Percentiles rank a stretch among this genome's conserved stretches.
These are phyloP conservation scores for Ophiocordyceps robertsii DNA, from an alignment of 2,329 filamentous ascomycete genomes.

Conservation along the genomic window DNA sequence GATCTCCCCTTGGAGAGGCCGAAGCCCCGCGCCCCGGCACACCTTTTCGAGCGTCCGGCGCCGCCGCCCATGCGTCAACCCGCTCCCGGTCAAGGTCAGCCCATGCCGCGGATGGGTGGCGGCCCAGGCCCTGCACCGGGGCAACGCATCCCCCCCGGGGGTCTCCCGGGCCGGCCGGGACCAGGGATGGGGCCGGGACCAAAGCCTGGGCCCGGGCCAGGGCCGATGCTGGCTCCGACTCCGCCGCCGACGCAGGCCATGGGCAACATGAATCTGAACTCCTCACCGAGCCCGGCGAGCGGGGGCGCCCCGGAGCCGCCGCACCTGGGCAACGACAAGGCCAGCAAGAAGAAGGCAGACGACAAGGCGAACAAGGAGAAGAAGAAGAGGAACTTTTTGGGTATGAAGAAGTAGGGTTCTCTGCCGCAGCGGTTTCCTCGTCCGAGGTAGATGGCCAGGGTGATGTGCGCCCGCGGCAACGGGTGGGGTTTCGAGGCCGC, in stretches of 20 bases:
- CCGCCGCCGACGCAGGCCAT: slow-evolving; percentile 43
- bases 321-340: slow-evolving; percentile 20
- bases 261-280: slow-evolving; percentile 37
- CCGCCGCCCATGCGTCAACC: slow-evolving; percentile 28
- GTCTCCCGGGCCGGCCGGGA: not conserved
- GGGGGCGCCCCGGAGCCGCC: slow-evolving; percentile 8
- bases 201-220: not conserved
- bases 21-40: slow-evolving; percentile 67
- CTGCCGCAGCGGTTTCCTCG: slow-evolving; percentile 7
- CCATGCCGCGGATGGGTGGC: not conserved
- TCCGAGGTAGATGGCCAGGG: not conserved
- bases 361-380: slow-evolving; percentile 42
- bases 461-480: too few relatives aligned
- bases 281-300: slow-evolving; percentile 8
- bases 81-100: not conserved
- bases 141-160: not conserved
- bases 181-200: not conserved
- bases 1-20: slow-evolving; percentile 73
- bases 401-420: slow-evolving; percentile 42
- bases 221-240: slow-evolving; percentile 14
- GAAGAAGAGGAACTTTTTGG: slow-evolving; percentile 45
- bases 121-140: not conserved
- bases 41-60: slow-evolving; percentile 66
- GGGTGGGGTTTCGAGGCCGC: too few relatives aligned
- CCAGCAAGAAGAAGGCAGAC: slow-evolving; percentile 39